phyloP scores from a whole-genome alignment of 2,329 filamentous ascomycete genomes.

The Cryphonectria parasitica region DNA sequence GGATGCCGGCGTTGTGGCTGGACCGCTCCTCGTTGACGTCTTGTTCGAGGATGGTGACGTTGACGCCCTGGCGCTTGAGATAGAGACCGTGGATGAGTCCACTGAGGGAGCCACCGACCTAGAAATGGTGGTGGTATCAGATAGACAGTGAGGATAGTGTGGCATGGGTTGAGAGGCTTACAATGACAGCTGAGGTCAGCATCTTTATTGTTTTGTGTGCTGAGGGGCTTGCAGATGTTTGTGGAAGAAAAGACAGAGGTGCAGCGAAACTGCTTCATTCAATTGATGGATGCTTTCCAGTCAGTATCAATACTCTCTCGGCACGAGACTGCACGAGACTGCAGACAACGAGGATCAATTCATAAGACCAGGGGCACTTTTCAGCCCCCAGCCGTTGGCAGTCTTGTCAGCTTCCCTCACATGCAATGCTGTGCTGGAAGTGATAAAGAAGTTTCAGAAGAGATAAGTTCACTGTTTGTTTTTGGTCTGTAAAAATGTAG shows the following conservation, averaged over 20 bases:
- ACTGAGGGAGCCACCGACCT: slow-evolving; percentile 43
- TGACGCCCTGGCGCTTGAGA: slow-evolving; percentile 41
- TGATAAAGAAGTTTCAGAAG: no score
- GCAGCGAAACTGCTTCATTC: no score
- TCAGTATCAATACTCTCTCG: neutral
- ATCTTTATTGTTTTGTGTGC: neutral
- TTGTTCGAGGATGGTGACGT: slow-evolving; percentile 44
- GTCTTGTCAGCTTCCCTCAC: neutral
- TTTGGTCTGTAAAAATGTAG: neutral
- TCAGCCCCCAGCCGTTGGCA: neutral
- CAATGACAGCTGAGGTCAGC: slow-evolving; percentile 7
- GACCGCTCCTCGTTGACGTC: slow-evolving; percentile 40
- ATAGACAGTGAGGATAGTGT: neutral
- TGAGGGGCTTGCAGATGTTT: neutral
- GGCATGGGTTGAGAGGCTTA: neutral
- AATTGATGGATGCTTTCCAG: neutral
- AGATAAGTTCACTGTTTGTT: no score
- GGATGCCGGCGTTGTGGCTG: slow-evolving; percentile 46
- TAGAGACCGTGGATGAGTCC: slow-evolving; percentile 40
- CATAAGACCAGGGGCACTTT: neutral
- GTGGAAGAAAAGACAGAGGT: neutral
- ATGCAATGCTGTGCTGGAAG: no score
- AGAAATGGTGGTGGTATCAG: neutral
- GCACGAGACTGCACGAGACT: neutral
- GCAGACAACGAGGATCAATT: neutral